Conservation (phyloP, 371 early-diverging fungal genomes). For the Mucor racemosus region DNA sequence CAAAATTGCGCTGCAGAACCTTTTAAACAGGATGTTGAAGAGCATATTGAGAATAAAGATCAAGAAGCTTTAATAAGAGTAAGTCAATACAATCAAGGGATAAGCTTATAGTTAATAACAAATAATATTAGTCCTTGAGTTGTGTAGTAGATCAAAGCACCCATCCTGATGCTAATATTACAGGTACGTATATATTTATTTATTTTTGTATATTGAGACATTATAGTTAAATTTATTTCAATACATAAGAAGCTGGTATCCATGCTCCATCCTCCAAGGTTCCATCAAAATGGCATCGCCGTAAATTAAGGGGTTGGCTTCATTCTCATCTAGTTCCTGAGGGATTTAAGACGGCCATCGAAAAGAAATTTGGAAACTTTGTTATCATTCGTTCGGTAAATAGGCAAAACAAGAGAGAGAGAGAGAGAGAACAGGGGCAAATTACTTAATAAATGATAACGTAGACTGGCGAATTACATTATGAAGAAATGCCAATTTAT, state of each 20-base stretch:
- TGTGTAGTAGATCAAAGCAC: slow-evolving; percentile 30
- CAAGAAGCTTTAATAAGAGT: slow-evolving; percentile 31
- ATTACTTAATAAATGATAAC: neutral
- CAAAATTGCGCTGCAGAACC: neutral
- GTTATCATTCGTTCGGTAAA: slow-evolving; percentile 49
- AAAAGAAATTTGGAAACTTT: slow-evolving; percentile 53
- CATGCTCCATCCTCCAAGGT: slow-evolving; percentile 30
- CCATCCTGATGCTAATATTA: slow-evolving; percentile 10
- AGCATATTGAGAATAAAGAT: slow-evolving; percentile 27
- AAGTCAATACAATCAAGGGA: neutral
- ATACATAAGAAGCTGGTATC: slow-evolving; percentile 27
- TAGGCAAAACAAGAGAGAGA: neutral
- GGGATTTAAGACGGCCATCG: slow-evolving; percentile 39
- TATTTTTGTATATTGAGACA: no score
- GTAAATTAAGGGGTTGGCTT: slow-evolving; percentile 36
- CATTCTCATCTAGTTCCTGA: slow-evolving; percentile 36
- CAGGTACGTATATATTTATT: no score
- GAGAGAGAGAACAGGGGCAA: no score
- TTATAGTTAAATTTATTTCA: neutral
- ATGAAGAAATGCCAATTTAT: slow-evolving; percentile 62
- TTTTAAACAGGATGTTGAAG: slow-evolving; percentile 18
- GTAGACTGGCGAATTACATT: slow-evolving; percentile 47
- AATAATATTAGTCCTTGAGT: slow-evolving; percentile 18
- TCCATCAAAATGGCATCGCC: slow-evolving; percentile 34
- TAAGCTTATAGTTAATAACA: neutral